Conservation (phyloP, 2,329 filamentous ascomycete genomes). For the Diaporthe nobilis region DNA sequence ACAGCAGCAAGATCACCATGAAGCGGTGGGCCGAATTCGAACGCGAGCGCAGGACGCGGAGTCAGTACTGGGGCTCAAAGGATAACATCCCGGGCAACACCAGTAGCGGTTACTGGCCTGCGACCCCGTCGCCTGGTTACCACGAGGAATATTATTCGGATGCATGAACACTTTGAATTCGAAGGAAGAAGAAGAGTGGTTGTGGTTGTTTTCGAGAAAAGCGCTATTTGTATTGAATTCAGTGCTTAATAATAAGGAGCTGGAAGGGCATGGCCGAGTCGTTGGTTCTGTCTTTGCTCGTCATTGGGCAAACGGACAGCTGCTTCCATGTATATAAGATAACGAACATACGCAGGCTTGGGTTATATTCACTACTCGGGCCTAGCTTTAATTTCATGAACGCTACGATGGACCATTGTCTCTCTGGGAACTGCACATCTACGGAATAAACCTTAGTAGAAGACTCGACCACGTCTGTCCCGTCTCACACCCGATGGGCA, state of each 20-base stretch:
- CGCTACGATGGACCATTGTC: not conserved
- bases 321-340: constrained; percentile 30
- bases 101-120: constrained; percentile 56
- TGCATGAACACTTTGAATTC: constrained; percentile 50
- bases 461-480: not conserved
- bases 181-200: not conserved
- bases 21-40: constrained; percentile 99
- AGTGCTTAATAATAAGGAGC: constrained; percentile 13
- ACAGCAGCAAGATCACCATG: constrained; percentile 99
- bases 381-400: constrained; percentile 19
- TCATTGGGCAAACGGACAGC: not conserved
- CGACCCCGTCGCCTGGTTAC: constrained; percentile 55
- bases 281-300: not conserved
- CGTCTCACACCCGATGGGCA: not conserved
- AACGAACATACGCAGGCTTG: constrained; percentile 25
- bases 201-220: not conserved
- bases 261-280: constrained; percentile 14
- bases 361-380: not conserved
- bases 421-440: not conserved
- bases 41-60: constrained; percentile 68
- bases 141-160: constrained; percentile 71
- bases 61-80: constrained; percentile 66
- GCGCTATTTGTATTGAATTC: constrained; percentile 13
- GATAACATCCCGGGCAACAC: constrained; percentile 62
- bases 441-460: too few species aligned